Base-by-base conservation (phyloP, 2,329 filamentous ascomycete species). In the Monosporascus sp. region DNA sequence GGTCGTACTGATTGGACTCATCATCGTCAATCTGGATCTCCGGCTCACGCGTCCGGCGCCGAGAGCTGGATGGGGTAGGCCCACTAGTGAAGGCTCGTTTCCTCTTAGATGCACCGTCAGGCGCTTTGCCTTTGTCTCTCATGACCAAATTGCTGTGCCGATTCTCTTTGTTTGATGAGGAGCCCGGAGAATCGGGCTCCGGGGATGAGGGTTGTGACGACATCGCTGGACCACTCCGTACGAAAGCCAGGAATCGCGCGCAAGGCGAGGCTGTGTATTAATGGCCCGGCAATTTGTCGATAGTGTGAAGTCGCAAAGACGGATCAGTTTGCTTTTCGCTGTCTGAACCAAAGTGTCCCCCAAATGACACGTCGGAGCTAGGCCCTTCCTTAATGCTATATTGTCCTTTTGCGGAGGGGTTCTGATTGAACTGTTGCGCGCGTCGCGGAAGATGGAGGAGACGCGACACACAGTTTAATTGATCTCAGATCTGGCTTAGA, bases 1-100 rank as follows among this genome's bases (percentile, higher is more conserved):
- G 92, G 65, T 97, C 88, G 69, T 92, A 96, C 5, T 77, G 74
- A 20, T 81, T 76, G 20, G 56, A 58, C 3, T 60, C 55, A 24
- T 58, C 61, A 26, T 53, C 58, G 20, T 58, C 62, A 11, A 31
- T 40, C 38, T 58, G 51, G 3, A 52, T 40, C 16, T 64, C 61
- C 16, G 64, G 61, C 41, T 68, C 65, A 2, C 52, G 58, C 11
- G 63, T 65, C 37, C 67, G 65, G n/a, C 64, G 65, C n/a, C 67
- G 58, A 1, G 65, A 65, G 31, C 40, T 58, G 5, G 59, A 58
- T 14, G 60, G 62, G 2, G 58, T 64, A n/a, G 58, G 49, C 22
- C 65, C 66, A 54, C 66, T 68, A 19, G 64, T 64, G 35, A 63
- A 51, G 31, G 59, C 57, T 11, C 67, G 61, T 46, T 69, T 69